These are phyloP conservation scores for Diaporthe aspalathi DNA, from an alignment of 2,329 filamentous ascomycete genomes.

Conservation along the genomic window DNA sequence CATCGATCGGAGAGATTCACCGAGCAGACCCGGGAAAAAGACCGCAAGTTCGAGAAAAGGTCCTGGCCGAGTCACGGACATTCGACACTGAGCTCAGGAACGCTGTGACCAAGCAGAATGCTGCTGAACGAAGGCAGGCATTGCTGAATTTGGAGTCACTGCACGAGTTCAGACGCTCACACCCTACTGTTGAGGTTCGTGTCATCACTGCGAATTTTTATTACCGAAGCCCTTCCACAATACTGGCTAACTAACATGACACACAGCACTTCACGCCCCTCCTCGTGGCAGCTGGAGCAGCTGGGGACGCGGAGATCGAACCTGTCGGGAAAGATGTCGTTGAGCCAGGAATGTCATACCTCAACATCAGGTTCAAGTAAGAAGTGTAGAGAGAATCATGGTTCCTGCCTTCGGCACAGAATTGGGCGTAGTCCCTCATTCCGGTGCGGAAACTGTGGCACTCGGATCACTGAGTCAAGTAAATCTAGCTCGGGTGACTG, in stretches of 20 bases:
- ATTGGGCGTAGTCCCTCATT: neutral
- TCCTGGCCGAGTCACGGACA: neutral
- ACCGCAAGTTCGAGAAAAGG: neutral
- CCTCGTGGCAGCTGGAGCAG: neutral
- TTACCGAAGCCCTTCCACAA: no score
- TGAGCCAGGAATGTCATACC: neutral
- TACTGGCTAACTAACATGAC: no score
- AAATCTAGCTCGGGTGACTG: neutral
- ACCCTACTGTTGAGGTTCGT: neutral
- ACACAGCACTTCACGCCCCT: no score
- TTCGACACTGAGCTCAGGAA: neutral
- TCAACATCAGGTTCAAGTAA: neutral
- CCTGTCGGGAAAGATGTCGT: neutral
- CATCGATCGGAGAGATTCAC: neutral
- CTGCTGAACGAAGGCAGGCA: neutral
- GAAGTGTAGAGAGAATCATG: neutral
- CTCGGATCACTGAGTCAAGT: no score
- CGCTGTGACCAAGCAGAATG: neutral
- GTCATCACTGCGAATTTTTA: neutral
- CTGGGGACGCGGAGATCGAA: neutral
- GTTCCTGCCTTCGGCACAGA: no score
- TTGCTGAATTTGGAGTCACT: neutral
- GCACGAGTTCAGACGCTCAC: neutral
- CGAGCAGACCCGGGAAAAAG: neutral
- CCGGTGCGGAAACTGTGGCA: no score